Evolutionary conservation across 225 moss, liverwort and hornwort species (phyloP).

Genomic region (Takakia lepidozioides): DNA sequence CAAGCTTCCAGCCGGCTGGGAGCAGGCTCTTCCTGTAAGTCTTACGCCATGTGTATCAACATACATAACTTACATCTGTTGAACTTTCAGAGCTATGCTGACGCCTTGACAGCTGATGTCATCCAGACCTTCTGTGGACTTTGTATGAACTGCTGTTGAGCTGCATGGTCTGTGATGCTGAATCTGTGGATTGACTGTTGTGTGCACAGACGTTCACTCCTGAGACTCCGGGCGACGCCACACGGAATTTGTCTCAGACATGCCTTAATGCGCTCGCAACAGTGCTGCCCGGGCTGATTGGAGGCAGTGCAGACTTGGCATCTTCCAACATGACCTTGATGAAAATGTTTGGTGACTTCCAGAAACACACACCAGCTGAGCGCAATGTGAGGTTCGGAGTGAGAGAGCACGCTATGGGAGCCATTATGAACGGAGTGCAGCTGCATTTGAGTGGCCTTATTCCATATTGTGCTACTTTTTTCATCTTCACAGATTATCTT

Average conservation of each 20-base stretch:
- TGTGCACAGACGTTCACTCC: slow-evolving; percentile 28
- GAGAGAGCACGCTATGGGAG: slow-evolving; percentile 59
- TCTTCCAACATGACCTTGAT: slow-evolving; percentile 57
- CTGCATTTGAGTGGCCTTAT: slow-evolving; percentile 43
- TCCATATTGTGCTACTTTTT: slow-evolving; percentile 61
- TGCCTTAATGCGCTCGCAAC: slow-evolving; percentile 37
- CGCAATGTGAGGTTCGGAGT: slow-evolving; percentile 54
- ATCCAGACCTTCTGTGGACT: no score
- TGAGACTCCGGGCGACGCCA: slow-evolving; percentile 45
- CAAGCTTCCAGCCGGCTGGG: slow-evolving; percentile 38
- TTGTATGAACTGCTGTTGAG: no score
- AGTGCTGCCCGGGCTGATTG: slow-evolving; percentile 43
- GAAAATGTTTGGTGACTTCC: slow-evolving; percentile 63
- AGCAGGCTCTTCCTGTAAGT: slow-evolving; percentile 36
- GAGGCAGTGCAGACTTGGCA: slow-evolving; percentile 56
- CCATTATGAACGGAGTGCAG: slow-evolving; percentile 36
- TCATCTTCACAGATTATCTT: slow-evolving; percentile 56
- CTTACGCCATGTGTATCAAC: no score
- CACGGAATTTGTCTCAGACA: slow-evolving; percentile 51
- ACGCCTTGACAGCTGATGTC: no score
- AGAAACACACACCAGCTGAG: slow-evolving; percentile 41
- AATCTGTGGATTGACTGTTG: no score
- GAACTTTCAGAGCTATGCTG: no score
- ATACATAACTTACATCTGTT: no score
- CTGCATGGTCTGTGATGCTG: no score